These are phyloP conservation scores for Leccinum uliginosum DNA, from an alignment of 768 basidiomycete species.

Conservation along the genomic window DNA sequence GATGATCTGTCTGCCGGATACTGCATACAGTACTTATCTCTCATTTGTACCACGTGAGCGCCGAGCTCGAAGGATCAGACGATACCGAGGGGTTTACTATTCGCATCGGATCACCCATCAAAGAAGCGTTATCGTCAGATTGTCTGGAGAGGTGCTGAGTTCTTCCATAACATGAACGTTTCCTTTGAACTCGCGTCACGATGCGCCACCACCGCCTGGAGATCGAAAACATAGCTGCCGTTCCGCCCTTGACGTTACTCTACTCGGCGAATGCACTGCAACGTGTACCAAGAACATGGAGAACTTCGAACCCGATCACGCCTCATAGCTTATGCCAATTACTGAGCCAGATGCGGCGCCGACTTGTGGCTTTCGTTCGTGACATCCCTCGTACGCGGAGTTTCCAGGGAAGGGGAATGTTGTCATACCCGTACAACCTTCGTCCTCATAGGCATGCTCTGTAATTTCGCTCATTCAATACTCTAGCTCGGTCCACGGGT, in stretches of 20 bases:
- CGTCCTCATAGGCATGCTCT: neutral
- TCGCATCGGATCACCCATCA: slow-evolving; percentile 29
- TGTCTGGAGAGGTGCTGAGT: slow-evolving; percentile 37
- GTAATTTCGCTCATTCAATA: neutral
- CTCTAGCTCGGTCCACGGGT: neutral
- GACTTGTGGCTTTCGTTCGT: neutral
- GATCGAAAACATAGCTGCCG: slow-evolving; percentile 58
- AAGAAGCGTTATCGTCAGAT: slow-evolving; percentile 42
- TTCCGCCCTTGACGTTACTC: neutral
- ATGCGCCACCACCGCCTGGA: slow-evolving; percentile 44
- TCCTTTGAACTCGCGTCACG: slow-evolving; percentile 30
- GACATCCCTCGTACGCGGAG: neutral
- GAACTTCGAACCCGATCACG: neutral
- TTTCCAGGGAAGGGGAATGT: neutral
- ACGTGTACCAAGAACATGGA: neutral
- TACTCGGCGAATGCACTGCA: neutral
- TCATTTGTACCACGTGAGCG: slow-evolving; percentile 57
- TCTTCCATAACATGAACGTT: slow-evolving; percentile 26
- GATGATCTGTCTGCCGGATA: neutral
- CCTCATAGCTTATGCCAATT: neutral
- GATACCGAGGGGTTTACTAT: slow-evolving; percentile 48
- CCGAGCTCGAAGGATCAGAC: slow-evolving; percentile 74
- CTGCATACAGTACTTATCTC: neutral
- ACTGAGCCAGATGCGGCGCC: neutral
- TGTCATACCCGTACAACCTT: neutral